Conservation (phyloP, 768 basidiomycete genomes). For the Lepiota subincarnata region DNA sequence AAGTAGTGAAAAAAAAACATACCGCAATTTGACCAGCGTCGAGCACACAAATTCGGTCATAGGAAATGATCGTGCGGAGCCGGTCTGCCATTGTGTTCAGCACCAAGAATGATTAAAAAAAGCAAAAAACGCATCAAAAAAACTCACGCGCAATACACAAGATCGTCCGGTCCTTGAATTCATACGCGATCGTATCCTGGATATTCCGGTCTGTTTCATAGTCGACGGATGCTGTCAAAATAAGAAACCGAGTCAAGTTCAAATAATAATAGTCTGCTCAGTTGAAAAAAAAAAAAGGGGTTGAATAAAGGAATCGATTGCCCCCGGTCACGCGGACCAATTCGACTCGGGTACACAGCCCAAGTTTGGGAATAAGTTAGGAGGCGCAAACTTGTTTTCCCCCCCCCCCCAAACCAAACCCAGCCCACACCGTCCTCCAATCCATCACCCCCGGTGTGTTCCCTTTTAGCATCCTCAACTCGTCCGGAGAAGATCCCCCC, state of each 20-base stretch:
- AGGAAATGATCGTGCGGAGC: slow-evolving; percentile 80
- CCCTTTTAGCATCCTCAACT: too few relatives aligned
- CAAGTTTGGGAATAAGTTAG: too few relatives aligned
- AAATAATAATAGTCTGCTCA: neutral
- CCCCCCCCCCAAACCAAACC: too few relatives aligned
- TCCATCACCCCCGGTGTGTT: too few relatives aligned
- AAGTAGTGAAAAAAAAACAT: slow-evolving; percentile 26
- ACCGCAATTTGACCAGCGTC: slow-evolving; percentile 75
- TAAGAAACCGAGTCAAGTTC: neutral
- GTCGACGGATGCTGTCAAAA: slow-evolving; percentile 67
- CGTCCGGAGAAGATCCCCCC: too few relatives aligned
- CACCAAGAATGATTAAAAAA: too few relatives aligned
- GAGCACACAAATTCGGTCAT: slow-evolving; percentile 87
- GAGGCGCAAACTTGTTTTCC: too few relatives aligned
- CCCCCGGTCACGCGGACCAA: too few relatives aligned
- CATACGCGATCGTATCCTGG: slow-evolving; percentile 81
- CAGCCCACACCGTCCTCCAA: too few relatives aligned
- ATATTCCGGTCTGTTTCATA: slow-evolving; percentile 89
- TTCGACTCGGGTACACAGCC: too few relatives aligned
- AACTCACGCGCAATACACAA: slow-evolving; percentile 81
- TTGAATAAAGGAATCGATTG: too few relatives aligned
- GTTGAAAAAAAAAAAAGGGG: too few relatives aligned
- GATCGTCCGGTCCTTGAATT: slow-evolving; percentile 82
- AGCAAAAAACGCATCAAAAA: neutral
- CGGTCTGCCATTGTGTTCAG: slow-evolving; percentile 74